These are phyloP conservation scores for Pneumocystis carinii DNA, from an alignment of 1,139 yeast species.

Conservation along the genomic window DNA sequence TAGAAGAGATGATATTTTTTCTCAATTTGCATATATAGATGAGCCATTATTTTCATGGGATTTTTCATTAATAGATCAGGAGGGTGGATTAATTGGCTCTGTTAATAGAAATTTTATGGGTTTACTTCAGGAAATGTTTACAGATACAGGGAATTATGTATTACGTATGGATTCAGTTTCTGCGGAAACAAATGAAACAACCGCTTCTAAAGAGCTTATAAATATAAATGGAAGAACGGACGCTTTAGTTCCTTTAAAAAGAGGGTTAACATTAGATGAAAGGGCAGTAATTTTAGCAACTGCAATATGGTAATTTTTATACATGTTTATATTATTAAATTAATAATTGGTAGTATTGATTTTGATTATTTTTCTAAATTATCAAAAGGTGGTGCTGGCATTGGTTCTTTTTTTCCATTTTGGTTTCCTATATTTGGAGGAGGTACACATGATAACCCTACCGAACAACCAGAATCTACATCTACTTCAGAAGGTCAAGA, in stretches of 20 bases:
- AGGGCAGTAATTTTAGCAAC: slow-evolving; percentile 74
- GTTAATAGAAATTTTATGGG: slow-evolving; percentile 95
- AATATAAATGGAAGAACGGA: slow-evolving; percentile 6
- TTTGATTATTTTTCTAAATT: slow-evolving; percentile 91
- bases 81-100: slow-evolving; percentile 48
- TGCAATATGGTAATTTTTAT: slow-evolving; percentile 42
- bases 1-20: slow-evolving; percentile 29
- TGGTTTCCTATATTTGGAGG: background rate
- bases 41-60: slow-evolving; percentile 77
- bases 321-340: background rate
- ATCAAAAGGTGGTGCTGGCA: slow-evolving; percentile 29
- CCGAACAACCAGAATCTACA: background rate
- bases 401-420: slow-evolving; percentile 1
- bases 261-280: slow-evolving; percentile 49
- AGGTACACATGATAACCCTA: background rate
- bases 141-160: slow-evolving; percentile 87
- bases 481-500: background rate
- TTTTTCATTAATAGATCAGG: slow-evolving; percentile 55
- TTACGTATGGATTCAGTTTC: slow-evolving; percentile 48
- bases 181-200: background rate
- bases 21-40: slow-evolving; percentile 73
- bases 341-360: slow-evolving; percentile 35
- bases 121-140: slow-evolving; percentile 74
- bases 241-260: background rate
- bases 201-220: slow-evolving; percentile 9